Base-by-base conservation (phyloP, 306 rosid species). In the Leucaena leucocephala region DNA sequence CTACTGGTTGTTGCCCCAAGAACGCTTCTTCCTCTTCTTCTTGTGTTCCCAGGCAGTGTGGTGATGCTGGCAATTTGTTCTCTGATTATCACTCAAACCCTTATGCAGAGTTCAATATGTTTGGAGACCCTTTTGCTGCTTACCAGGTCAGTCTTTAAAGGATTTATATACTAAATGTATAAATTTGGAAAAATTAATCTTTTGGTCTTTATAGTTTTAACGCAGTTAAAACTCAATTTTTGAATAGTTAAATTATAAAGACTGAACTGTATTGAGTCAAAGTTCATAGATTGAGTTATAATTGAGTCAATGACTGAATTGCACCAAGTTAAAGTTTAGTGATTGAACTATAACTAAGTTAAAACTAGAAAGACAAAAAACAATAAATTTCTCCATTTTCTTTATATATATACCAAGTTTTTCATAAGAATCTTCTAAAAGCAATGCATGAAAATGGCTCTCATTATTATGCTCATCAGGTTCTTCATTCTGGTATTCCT, bases 121-220 rank as follows among this genome's bases (percentile, higher is more conserved):
- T 91, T 72, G 97, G 85, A 43, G 99, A 95, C 75, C 98, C 98
- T 84, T 95, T 95, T 88, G 97, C 98, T 19, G 98, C 99, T 66
- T 90, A 92, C 61, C 96, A 91, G 97, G 98, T 94, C 38, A 59
- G 66, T 59, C 66, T 22, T 58, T 57, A 19, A 61, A 27, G 11
- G n/a, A 14, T 13, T 4, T 61, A 15, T 62, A 62, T 2, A 22
- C 35, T 16, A 57, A 21, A 55, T 55, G 8, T 22, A 8, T 5
- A 61, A 61, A 2, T 1, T 27, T 27, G 27, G 27, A 27, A 27
- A 27, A 27, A 27, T 27, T 27, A 27, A 27, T 27, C 27, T 27
- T 27, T 27, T 27, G 1, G 27, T 27, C 27, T 0, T 27, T 27
- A 1, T 27, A 27, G 1, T 27, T 27, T 27, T 27, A 27, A 27